Evolutionary conservation across 164 flowering plant genomes (phyloP).

Genomic region (Warburgia ugandensis): DNA sequence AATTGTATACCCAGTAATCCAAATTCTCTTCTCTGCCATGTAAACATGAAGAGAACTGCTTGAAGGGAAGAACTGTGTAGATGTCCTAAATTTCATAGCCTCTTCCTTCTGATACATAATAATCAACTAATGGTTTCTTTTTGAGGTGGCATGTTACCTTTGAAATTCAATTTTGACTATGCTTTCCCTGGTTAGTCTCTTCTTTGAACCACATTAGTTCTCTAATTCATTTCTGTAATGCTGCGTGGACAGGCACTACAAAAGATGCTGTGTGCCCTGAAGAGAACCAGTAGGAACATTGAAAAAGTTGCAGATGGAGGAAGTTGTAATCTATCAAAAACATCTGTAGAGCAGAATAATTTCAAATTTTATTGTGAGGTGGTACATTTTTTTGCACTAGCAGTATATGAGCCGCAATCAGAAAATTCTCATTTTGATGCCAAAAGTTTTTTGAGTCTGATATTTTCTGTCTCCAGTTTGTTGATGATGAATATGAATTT

Average conservation of each 20-base stretch:
- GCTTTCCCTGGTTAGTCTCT: background rate
- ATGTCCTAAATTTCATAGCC: too few relatives aligned
- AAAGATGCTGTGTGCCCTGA: slow-evolving; percentile 36
- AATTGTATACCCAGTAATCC: too few relatives aligned
- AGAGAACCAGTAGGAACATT: slow-evolving; percentile 17
- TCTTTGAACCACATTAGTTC: slow-evolving; percentile 5
- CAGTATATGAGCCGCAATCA: slow-evolving; percentile 3
- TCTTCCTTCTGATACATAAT: too few relatives aligned
- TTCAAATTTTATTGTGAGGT: slow-evolving; percentile 21
- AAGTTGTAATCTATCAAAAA: slow-evolving; percentile 14
- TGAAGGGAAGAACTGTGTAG: too few relatives aligned
- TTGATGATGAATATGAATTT: background rate
- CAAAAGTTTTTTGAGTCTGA: background rate
- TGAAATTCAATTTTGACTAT: too few relatives aligned
- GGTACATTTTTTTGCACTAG: slow-evolving; percentile 2
- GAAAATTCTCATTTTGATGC: background rate
- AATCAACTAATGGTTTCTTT: too few relatives aligned
- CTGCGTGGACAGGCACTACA: slow-evolving; percentile 21
- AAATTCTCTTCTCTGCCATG: too few relatives aligned
- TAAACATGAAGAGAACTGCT: too few relatives aligned
- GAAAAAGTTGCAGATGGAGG: slow-evolving; percentile 21
- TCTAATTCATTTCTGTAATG: background rate
- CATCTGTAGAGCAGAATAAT: slow-evolving; percentile 13
- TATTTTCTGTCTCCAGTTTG: slow-evolving; percentile 4
- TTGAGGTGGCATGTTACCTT: too few relatives aligned